Conservation (phyloP, 148 eudicot species). For the Beta vulgaris region DNA sequence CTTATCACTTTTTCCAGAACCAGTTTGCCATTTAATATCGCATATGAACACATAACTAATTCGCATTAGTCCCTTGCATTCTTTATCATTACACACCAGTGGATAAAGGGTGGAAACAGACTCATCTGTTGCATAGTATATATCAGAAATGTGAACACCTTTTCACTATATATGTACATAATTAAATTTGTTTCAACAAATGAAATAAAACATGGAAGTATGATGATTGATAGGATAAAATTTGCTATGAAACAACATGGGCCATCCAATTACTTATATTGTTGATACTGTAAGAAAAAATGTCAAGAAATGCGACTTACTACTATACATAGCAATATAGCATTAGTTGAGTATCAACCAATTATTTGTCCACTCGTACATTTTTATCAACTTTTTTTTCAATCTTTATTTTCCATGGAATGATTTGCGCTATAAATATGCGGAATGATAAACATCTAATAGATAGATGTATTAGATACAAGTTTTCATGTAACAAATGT, state of each 20-base stretch:
- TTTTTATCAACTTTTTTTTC: too few species aligned
- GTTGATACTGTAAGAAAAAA: not conserved
- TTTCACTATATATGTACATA: not conserved
- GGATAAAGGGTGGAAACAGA: not conserved
- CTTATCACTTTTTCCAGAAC: not conserved
- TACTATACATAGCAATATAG: too few species aligned
- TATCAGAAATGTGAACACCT: not conserved
- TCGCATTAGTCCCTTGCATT: conserved; percentile 1
- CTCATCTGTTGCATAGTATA: not conserved
- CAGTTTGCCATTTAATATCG: not conserved
- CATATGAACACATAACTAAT: not conserved
- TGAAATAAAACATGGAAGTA: not conserved
- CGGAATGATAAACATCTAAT: too few species aligned
- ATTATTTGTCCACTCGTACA: not conserved
- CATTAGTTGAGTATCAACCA: not conserved
- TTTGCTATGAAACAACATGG: not conserved
- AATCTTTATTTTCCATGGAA: too few species aligned
- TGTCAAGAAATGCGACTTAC: not conserved
- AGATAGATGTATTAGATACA: too few species aligned
- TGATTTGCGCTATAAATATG: too few species aligned
- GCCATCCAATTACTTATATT: not conserved
- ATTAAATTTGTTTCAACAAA: not conserved
- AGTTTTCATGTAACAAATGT: too few species aligned
- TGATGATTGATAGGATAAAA: not conserved
- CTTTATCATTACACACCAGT: not conserved